These are phyloP conservation scores for Larix sibirica DNA, from an alignment of 83 land plant genomes.

Conservation along the genomic window DNA sequence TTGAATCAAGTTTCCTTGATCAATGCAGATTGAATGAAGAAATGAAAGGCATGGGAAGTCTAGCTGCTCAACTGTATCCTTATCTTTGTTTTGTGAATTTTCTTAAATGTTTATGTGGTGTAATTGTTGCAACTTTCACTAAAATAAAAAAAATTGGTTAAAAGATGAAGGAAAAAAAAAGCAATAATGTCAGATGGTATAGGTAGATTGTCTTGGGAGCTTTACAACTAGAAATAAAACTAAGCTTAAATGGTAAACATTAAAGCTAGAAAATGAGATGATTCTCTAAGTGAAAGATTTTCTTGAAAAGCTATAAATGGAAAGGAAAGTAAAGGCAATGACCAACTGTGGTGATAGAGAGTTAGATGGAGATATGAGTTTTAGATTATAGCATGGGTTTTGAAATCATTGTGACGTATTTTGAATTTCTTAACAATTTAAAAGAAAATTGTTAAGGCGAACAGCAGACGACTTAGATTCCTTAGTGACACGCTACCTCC, in stretches of 20 bases:
- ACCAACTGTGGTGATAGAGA: too few relatives aligned
- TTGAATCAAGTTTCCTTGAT: background rate
- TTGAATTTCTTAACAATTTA: constrained; percentile 1
- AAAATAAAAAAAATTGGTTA: background rate
- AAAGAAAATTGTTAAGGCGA: constrained; percentile 11
- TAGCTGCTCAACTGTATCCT: constrained; percentile 74
- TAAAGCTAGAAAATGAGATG: background rate
- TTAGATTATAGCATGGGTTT: background rate
- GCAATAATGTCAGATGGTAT: background rate
- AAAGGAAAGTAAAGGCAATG: too few relatives aligned
- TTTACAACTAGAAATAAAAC: background rate
- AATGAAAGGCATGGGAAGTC: constrained; percentile 55
- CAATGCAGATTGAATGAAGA: constrained; percentile 66
- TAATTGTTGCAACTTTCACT: background rate
- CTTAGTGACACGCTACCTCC: constrained; percentile 10
- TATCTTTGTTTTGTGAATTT: background rate
- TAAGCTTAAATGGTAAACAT: background rate
- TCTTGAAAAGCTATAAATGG: too few relatives aligned
- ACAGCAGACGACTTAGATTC: constrained; percentile 14
- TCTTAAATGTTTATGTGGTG: background rate
- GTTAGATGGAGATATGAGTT: background rate
- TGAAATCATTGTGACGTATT: background rate
- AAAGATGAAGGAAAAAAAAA: background rate
- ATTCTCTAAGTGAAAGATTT: background rate
- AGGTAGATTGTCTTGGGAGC: background rate